Evolutionary conservation across 1,284 basidiomycete species (phyloP).

Genomic region (Fomitopsis betulina): DNA sequence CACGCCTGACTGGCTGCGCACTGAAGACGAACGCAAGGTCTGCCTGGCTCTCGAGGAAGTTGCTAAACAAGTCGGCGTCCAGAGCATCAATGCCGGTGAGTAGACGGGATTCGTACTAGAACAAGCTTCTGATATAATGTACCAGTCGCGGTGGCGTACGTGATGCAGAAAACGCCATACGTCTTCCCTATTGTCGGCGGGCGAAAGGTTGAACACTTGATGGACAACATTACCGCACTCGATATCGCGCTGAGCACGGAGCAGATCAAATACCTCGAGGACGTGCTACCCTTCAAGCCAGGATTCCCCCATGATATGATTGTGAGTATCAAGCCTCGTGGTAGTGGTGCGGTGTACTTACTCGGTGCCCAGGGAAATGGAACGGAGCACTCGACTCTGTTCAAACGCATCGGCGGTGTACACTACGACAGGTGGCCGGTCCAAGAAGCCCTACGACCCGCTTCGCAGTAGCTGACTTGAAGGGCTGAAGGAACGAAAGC

Average conservation of each 20-base stretch:
- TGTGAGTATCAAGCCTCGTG: slow-evolving; percentile 30
- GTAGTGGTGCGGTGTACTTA: neutral
- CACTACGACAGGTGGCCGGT: slow-evolving; percentile 14
- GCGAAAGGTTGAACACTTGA: slow-evolving; percentile 45
- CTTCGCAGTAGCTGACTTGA: too few species aligned
- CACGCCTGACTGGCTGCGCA: slow-evolving; percentile 35
- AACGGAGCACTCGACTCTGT: slow-evolving; percentile 3
- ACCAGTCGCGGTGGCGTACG: slow-evolving; percentile 43
- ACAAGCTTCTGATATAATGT: neutral
- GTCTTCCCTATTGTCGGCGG: slow-evolving; percentile 35
- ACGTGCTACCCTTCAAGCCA: slow-evolving; percentile 34
- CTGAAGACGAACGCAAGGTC: slow-evolving; percentile 33
- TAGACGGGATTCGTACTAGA: slow-evolving; percentile 18
- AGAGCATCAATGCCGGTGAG: slow-evolving; percentile 19
- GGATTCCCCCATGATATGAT: slow-evolving; percentile 39
- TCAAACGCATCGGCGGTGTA: slow-evolving; percentile 1
- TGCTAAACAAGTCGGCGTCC: slow-evolving; percentile 35
- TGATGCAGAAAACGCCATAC: slow-evolving; percentile 36
- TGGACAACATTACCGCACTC: slow-evolving; percentile 45
- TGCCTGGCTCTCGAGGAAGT: slow-evolving; percentile 41
- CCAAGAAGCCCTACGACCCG: slow-evolving; percentile 12
- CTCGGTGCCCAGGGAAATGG: slow-evolving; percentile 11
- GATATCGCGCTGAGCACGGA: slow-evolving; percentile 35
- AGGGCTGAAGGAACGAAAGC: too few species aligned
- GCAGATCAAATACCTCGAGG: slow-evolving; percentile 41